phyloP scores from a whole-genome alignment of 345 rosid species.

The Salix purpurea region DNA sequence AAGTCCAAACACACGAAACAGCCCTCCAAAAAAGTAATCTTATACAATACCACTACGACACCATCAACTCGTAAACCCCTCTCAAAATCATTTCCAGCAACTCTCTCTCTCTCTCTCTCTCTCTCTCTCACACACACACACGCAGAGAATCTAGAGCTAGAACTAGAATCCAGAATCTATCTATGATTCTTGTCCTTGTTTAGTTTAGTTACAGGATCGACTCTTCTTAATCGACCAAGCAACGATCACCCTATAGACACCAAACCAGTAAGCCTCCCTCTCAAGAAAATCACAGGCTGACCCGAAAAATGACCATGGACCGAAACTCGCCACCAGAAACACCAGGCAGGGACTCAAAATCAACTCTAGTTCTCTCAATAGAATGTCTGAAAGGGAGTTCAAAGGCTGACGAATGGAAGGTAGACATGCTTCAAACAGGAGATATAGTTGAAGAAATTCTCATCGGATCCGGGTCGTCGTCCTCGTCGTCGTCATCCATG shows the following conservation, averaged over 20 bases:
- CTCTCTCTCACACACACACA: background rate
- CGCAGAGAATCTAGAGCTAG: background rate
- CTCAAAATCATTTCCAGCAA: background rate
- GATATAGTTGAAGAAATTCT: slow-evolving; percentile 88
- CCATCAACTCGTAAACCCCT: background rate
- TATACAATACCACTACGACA: background rate
- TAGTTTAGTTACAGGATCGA: background rate
- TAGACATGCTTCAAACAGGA: slow-evolving; percentile 96
- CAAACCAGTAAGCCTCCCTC: background rate
- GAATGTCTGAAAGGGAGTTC: slow-evolving; percentile 87
- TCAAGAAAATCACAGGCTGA: background rate
- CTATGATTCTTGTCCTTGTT: background rate
- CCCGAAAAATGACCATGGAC: slow-evolving; percentile 42
- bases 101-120: background rate
- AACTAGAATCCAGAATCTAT: background rate
- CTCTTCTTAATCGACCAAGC: background rate
- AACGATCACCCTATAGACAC: background rate
- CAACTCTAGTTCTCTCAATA: slow-evolving; percentile 57
- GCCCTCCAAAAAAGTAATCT: background rate
- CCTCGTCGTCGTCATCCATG: slow-evolving; percentile 14
- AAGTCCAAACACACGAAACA: background rate
- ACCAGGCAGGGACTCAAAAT: slow-evolving; percentile 22
- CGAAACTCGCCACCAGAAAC: slow-evolving; percentile 41
- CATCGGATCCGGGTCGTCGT: slow-evolving; percentile 52
- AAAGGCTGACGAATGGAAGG: slow-evolving; percentile 91